phyloP scores from a whole-genome alignment of 805 yeast species.

The Lipomyces spencermartinsiae region DNA sequence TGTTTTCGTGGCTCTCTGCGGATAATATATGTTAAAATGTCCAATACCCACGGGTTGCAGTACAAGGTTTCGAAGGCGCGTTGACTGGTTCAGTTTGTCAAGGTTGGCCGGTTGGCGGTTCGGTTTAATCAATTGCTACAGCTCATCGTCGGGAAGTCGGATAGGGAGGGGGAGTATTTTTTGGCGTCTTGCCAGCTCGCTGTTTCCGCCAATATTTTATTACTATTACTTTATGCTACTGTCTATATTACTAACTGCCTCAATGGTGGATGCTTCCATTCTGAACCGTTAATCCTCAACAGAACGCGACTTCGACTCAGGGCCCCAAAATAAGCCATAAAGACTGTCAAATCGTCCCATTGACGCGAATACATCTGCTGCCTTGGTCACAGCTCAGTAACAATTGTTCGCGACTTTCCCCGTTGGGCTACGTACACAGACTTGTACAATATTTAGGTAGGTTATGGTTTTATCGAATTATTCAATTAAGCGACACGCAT shows the following conservation, averaged over 20 bases:
- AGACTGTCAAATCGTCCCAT: no score
- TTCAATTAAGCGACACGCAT: not conserved
- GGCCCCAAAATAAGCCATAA: not conserved
- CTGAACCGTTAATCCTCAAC: not conserved
- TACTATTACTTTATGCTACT: not conserved
- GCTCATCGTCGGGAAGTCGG: not conserved
- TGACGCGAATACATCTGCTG: no score
- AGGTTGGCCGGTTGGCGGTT: no score
- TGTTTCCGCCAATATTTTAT: not conserved
- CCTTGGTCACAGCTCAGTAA: not conserved
- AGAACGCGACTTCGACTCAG: not conserved
- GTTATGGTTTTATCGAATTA: not conserved
- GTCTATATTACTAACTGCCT: not conserved
- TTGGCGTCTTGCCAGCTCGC: not conserved
- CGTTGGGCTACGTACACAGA: not conserved
- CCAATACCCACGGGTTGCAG: no score
- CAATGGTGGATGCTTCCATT: not conserved
- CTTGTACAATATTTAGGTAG: not conserved
- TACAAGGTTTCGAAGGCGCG: no score
- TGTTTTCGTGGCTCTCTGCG: not conserved
- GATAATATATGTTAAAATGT: no score
- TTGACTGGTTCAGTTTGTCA: no score
- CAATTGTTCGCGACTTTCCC: not conserved
- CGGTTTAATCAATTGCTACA: no score
- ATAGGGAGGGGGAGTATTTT: not conserved